These are phyloP conservation scores for Phytophthora kernoviae DNA, from an alignment of 352 stramenopile genomes.

Conservation along the genomic window DNA sequence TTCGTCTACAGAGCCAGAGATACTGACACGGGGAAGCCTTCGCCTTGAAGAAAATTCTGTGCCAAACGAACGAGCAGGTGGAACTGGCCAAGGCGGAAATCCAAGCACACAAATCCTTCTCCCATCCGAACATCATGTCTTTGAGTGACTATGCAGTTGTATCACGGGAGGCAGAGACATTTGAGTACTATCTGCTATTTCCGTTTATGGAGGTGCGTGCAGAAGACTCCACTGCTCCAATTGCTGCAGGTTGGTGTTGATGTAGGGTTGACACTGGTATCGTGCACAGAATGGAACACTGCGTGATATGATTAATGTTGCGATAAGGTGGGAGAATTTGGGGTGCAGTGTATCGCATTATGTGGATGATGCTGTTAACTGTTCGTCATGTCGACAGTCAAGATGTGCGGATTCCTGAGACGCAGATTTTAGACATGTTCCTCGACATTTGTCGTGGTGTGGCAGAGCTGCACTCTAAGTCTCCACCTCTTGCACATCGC, in stretches of 20 bases:
- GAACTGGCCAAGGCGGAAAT: constrained; percentile 85
- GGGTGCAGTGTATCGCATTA: not conserved
- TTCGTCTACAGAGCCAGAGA: constrained; percentile 86
- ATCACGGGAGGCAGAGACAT: constrained; percentile 40
- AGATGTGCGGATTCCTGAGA: constrained; percentile 64
- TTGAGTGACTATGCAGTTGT: constrained; percentile 78
- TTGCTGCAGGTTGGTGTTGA: not conserved
- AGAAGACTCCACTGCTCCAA: not conserved
- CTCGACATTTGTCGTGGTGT: constrained; percentile 83
- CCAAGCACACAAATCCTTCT: constrained; percentile 71
- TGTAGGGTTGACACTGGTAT: constrained; percentile 8
- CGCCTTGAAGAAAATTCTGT: constrained; percentile 91
- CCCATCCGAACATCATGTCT: constrained; percentile 86
- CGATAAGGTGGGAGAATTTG: constrained; percentile 41
- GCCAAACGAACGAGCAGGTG: constrained; percentile 84
- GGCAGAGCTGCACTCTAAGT: constrained; percentile 71
- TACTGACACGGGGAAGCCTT: constrained; percentile 75
- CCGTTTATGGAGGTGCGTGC: constrained; percentile 76
- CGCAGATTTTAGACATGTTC: constrained; percentile 81
- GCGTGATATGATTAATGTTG: constrained; percentile 82
- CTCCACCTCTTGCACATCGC: constrained; percentile 77
- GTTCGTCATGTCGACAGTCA: constrained; percentile 17
- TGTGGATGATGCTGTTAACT: not conserved
- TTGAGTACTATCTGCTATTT: constrained; percentile 88
- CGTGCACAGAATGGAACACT: constrained; percentile 75